A percentile compares a stretch with the other conserved stretches of the same genome.
Conservation (phyloP, 1,139 yeast species). For the Hemisphaericaspora xylofermentans region DNA sequence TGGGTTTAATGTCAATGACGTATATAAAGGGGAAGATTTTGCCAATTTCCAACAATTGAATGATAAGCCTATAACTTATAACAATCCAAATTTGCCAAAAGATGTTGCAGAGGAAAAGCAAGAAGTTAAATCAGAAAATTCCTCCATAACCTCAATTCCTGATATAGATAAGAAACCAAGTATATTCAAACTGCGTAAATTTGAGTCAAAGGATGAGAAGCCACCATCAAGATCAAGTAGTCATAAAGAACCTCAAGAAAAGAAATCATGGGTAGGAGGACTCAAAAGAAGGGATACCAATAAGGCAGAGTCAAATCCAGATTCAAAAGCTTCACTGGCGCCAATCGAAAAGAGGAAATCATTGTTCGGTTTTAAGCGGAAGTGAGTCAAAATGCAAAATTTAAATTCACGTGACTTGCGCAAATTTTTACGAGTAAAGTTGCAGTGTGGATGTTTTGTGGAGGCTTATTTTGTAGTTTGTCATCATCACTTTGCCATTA, state of each 20-base stretch:
- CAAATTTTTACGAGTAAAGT: neutral
- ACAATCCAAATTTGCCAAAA: slow-evolving; percentile 9
- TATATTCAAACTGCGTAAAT: slow-evolving; percentile 13
- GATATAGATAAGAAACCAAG: slow-evolving; percentile 11
- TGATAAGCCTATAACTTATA: slow-evolving; percentile 11
- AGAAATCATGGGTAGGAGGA: slow-evolving; percentile 47
- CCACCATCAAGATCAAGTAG: slow-evolving; percentile 12
- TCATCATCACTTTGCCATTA: no score
- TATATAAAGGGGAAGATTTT: slow-evolving; percentile 36
- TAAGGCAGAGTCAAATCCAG: slow-evolving; percentile 14
- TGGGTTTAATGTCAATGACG: slow-evolving; percentile 35
- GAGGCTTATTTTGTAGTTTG: neutral
- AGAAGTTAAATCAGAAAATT: slow-evolving; percentile 14
- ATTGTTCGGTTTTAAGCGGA: slow-evolving; percentile 42
- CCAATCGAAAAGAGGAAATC: slow-evolving; percentile 17
- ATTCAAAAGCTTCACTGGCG: slow-evolving; percentile 6
- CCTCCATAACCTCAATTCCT: slow-evolving; percentile 15
- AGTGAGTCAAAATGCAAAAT: slow-evolving; percentile 11
- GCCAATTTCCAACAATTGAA: slow-evolving; percentile 12
- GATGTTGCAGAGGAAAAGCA: slow-evolving; percentile 9
- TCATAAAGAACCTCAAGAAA: slow-evolving; percentile 23
- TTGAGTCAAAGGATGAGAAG: slow-evolving; percentile 13
- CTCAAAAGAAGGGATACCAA: slow-evolving; percentile 37
- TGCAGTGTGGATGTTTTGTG: neutral
- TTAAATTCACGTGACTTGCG: slow-evolving; percentile 4